Conservation (phyloP, 2,329 filamentous ascomycete genomes). For the Rhynchosporium secalis region DNA sequence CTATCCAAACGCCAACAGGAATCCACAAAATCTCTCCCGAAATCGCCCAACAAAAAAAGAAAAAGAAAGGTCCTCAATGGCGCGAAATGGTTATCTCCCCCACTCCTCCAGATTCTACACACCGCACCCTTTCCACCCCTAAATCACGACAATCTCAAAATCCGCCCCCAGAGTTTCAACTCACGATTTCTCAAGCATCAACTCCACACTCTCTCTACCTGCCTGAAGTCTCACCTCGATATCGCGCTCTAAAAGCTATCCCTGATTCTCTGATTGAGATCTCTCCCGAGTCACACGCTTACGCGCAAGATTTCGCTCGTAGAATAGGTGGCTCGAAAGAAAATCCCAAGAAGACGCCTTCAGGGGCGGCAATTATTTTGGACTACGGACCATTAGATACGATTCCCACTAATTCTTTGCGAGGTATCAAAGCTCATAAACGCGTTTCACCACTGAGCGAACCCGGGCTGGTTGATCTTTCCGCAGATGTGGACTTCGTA, state of each 20-base stretch:
- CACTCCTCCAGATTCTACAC: conserved; percentile 56
- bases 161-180: conserved; percentile 77
- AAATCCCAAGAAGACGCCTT: conserved; percentile 59
- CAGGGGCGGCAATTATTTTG: conserved; percentile 88
- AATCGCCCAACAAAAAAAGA: conserved; percentile 27
- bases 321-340: conserved; percentile 72
- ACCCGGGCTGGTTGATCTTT: conserved; percentile 83
- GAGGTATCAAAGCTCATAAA: conserved; percentile 79
- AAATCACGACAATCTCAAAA: conserved; percentile 50
- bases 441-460: conserved; percentile 76
- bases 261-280: conserved; percentile 79
- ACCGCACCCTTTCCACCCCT: conserved; percentile 55
- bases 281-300: conserved; percentile 81
- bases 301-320: conserved; percentile 76
- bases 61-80: conserved; percentile 62
- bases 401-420: conserved; percentile 84
- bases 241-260: conserved; percentile 68
- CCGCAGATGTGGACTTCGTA: conserved; percentile 90
- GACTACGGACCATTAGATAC: conserved; percentile 84
- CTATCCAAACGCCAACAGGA: conserved; percentile 45
- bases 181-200: conserved; percentile 71
- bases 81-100: conserved; percentile 78
- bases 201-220: conserved; percentile 86
- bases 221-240: conserved; percentile 77
- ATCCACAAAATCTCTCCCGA: conserved; percentile 43